A percentile compares a stretch with the other conserved stretches of the same genome.
Conservation (phyloP, 2,329 filamentous ascomycete genomes). For the Monosporascus sp. region DNA sequence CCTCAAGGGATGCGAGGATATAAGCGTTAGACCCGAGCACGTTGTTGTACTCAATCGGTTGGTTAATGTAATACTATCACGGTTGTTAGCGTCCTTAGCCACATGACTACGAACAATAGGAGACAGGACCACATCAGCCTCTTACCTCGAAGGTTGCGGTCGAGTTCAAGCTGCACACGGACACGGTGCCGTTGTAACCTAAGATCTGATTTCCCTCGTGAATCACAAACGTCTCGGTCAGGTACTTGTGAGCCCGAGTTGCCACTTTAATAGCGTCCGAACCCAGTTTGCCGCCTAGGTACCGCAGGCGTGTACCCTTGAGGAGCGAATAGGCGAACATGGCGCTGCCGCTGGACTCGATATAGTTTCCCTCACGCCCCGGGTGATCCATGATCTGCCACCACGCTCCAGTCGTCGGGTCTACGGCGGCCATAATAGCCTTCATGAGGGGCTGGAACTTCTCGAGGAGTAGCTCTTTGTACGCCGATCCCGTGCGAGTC, state of each 20-base stretch:
- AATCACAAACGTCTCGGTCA: conserved; percentile 22
- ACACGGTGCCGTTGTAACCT: conserved; percentile 32
- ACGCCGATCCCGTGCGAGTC: not conserved
- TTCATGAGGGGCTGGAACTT: conserved; percentile 18
- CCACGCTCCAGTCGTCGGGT: conserved; percentile 29
- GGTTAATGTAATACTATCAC: conserved; percentile 30
- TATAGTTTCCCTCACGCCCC: conserved; percentile 26
- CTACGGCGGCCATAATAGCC: conserved; percentile 19
- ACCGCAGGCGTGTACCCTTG: conserved; percentile 31
- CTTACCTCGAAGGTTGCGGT: conserved; percentile 31
- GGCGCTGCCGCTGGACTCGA: conserved; percentile 31
- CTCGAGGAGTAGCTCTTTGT: conserved; percentile 7
- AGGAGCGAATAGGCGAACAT: conserved; percentile 34
- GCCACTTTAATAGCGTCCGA: conserved; percentile 8
- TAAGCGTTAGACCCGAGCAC: conserved; percentile 33
- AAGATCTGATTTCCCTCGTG: conserved; percentile 19
- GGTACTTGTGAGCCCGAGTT: conserved; percentile 14
- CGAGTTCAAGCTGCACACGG: conserved; percentile 37
- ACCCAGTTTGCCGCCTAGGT: conserved; percentile 13
- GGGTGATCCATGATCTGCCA: conserved; percentile 31
- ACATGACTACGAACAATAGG: not conserved
- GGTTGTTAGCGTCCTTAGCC: conserved; percentile 7
- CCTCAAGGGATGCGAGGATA: conserved; percentile 32
- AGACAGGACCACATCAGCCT: not conserved
- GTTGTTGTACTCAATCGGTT: conserved; percentile 32